Evolutionary conservation across 257 asterid genomes (phyloP).

Genomic region (Craterostigma plantagineum): DNA sequence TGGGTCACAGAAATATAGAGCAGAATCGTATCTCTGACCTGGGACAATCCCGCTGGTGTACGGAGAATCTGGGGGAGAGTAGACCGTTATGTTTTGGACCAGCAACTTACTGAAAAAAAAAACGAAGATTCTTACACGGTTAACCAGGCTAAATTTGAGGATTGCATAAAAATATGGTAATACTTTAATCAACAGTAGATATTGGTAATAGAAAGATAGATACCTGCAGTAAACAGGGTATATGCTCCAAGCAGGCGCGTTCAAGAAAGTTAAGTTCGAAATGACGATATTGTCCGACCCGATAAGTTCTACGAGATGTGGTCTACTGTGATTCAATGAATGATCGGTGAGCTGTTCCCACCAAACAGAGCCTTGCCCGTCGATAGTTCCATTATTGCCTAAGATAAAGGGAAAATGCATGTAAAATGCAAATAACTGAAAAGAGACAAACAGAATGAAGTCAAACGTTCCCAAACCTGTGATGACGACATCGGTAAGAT

Average conservation of each 20-base stretch:
- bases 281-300: conserved; percentile 31
- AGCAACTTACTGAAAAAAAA: conserved; percentile 36
- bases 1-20: too few species aligned
- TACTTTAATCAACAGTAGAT: too few species aligned
- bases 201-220: too few species aligned
- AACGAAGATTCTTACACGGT: too few species aligned
- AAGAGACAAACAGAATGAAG: too few species aligned
- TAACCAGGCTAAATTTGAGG: too few species aligned
- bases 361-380: conserved; percentile 64
- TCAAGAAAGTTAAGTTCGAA: conserved; percentile 54
- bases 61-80: conserved; percentile 50
- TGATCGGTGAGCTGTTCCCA: conserved; percentile 34
- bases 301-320: conserved; percentile 48
- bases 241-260: conserved; percentile 62
- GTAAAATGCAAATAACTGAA: background rate
- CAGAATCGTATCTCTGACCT: conserved; percentile 17
- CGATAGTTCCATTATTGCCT: conserved; percentile 66
- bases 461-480: conserved; percentile 13
- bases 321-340: conserved; percentile 48
- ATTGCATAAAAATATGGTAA: too few species aligned
- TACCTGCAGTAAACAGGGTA: conserved; percentile 64
- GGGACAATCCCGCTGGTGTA: conserved; percentile 50
- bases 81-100: conserved; percentile 42
- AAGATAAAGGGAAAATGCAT: background rate
- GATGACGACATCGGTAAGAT: conserved; percentile 30